Base-by-base conservation (phyloP, 2,329 filamentous ascomycete genomes). In the Aspergillus versicolor region DNA sequence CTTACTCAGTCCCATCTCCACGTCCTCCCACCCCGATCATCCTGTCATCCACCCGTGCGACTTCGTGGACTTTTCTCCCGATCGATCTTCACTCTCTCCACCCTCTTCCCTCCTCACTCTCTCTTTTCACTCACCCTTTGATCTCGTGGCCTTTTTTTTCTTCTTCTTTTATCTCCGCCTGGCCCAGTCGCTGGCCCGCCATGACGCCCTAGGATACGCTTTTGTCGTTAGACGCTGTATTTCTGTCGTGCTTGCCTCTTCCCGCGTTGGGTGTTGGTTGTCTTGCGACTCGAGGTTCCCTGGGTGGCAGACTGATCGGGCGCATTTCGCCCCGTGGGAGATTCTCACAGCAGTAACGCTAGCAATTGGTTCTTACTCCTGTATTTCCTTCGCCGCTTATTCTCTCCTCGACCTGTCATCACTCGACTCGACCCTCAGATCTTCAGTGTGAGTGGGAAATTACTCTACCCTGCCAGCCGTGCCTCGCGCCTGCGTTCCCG, bases 161-260 rank as follows among this genome's bases (percentile, higher is more conserved):
- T 9, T 24, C 24, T 24, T 24, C 49, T 56, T 50, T 57, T 54
- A 54, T 58, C 58, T 62, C 59, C 62, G 54, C 57, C 54, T 61
- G 62, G 63, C 61, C 63, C 49, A 60, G 42, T 58, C 56, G 45
- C 55, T 61, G 63, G 59, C 61, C 62, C 62, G 63, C 56, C 62
- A 67, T 67, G 65, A 63, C 62, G 60, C 61, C 63, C 60, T 67
- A 65, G 63, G 57, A 44, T 49, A 51, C 41, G 15, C 40, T 52
- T 51, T 55, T 48, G 40, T 56, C 54, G 52, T 37, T 57, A 52
- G 53, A 56, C 57, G 59, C 60, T 57, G 44, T 53, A 57, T 57
- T 52, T 30, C 57, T 45, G 38, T 59, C 41, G 41, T 34, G 40
- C 43, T 52, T 27, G 48, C n/a, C 57, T 54, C 56, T 56, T 43